Conservation (phyloP, 345 rosid species). For the Corchorus olitorius region DNA sequence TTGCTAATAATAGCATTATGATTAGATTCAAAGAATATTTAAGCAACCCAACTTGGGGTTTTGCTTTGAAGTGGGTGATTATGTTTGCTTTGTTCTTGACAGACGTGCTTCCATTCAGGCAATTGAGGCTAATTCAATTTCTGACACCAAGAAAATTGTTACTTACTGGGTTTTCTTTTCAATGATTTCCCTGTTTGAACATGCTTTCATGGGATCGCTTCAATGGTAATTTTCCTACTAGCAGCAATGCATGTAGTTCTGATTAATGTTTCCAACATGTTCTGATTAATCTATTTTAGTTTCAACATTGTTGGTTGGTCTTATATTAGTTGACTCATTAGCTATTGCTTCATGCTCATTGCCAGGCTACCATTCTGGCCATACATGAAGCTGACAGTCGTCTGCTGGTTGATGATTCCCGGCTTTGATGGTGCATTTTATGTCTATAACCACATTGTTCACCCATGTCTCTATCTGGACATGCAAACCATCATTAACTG, state of each 20-base stretch:
- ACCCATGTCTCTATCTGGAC: slow-evolving; percentile 25
- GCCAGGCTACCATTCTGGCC: slow-evolving; percentile 32
- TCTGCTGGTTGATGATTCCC: slow-evolving; percentile 26
- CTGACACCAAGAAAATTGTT: slow-evolving; percentile 33
- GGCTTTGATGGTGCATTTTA: slow-evolving; percentile 35
- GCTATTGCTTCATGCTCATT: background rate
- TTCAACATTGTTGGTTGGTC: background rate
- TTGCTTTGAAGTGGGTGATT: background rate
- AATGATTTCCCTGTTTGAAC: slow-evolving; percentile 33
- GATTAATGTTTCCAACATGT: background rate
- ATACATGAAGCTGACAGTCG: slow-evolving; percentile 30
- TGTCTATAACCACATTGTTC: slow-evolving; percentile 32
- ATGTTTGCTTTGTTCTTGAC: slow-evolving; percentile 5
- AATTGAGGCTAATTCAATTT: slow-evolving; percentile 33
- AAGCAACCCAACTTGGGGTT: background rate
- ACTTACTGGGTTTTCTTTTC: slow-evolving; percentile 43
- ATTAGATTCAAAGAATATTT: slow-evolving; percentile 2
- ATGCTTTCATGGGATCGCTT: slow-evolving; percentile 30
- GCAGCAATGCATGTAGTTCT: background rate
- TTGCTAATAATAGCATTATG: background rate
- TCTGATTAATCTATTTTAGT: background rate
- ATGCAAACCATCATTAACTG: slow-evolving; percentile 6
- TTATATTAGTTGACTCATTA: background rate
- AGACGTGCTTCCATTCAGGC: slow-evolving; percentile 41
- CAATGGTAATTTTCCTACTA: slow-evolving; percentile 29